These are phyloP conservation scores for Serpula lacrymans DNA, from an alignment of 768 basidiomycete species.

Conservation along the genomic window DNA sequence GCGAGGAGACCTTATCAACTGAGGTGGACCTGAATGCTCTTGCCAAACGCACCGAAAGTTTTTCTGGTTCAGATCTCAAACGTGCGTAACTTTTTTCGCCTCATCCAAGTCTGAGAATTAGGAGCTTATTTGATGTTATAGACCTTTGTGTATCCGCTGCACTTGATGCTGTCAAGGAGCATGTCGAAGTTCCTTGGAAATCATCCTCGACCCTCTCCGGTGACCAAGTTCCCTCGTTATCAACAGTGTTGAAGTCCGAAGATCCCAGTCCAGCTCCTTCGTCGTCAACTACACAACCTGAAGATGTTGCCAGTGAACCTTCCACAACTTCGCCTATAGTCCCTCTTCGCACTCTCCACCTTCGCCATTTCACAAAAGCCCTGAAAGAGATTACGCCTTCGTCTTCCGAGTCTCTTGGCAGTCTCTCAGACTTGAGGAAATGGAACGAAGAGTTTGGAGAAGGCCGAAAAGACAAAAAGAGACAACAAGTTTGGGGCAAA, in stretches of 20 bases:
- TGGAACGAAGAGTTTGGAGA: conserved; percentile 97
- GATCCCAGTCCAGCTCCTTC: conserved; percentile 6
- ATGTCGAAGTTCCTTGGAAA: conserved; percentile 76
- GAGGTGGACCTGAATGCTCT: conserved; percentile 62
- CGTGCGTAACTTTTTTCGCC: conserved; percentile 48
- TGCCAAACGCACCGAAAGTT: conserved; percentile 74
- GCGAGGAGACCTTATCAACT: conserved; percentile 67
- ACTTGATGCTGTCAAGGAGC: conserved; percentile 86
- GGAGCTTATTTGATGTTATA: conserved; percentile 28
- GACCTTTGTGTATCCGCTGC: conserved; percentile 93
- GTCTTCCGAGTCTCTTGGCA: conserved; percentile 77
- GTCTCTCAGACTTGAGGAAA: conserved; percentile 69
- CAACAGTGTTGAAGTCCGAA: conserved; percentile 4
- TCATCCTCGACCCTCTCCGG: conserved; percentile 9
- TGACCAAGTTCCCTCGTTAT: not conserved
- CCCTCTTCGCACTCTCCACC: conserved; percentile 40
- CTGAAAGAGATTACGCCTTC: conserved; percentile 89
- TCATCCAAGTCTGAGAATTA: not conserved
- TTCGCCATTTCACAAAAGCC: conserved; percentile 77
- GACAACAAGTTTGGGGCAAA: conserved; percentile 80
- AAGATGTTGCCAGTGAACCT: conserved; percentile 5
- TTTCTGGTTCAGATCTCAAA: conserved; percentile 94
- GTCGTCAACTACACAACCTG: conserved; percentile 1
- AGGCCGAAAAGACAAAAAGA: conserved; percentile 63
- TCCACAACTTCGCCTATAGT: conserved; percentile 6